A percentile compares a stretch with the other conserved stretches of the same genome.
Conservation (phyloP, 2,329 filamentous ascomycete genomes). For the Aaosphaeria pasadenensis region DNA sequence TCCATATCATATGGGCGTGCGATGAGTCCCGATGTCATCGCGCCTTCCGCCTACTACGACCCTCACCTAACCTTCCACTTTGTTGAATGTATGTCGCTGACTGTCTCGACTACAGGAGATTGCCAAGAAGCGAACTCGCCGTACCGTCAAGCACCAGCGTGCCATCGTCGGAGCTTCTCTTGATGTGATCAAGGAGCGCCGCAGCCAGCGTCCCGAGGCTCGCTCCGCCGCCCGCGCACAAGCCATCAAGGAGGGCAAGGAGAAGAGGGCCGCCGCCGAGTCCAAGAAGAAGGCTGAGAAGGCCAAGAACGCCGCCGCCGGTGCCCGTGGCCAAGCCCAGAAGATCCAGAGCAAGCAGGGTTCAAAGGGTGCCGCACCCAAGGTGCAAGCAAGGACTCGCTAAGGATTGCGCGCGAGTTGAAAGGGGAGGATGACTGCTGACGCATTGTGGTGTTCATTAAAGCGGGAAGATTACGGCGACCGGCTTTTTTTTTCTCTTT, state of each 20-base stretch:
- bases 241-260: conserved; percentile 97
- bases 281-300: conserved; percentile 98
- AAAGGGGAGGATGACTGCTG: not conserved
- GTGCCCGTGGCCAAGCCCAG: conserved; percentile 72
- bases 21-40: too few relatives aligned
- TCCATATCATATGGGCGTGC: too few relatives aligned
- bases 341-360: conserved; percentile 96
- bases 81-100: too few relatives aligned
- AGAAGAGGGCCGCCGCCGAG: conserved; percentile 88
- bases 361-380: conserved; percentile 82
- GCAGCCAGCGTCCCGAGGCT: conserved; percentile 89
- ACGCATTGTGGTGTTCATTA: too few relatives aligned
- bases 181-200: conserved; percentile 99
- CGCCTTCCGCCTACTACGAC: too few relatives aligned
- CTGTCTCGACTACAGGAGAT: conserved; percentile 72
- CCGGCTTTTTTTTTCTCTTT: too few relatives aligned
- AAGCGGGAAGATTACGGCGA: too few relatives aligned
- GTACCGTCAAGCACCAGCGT: conserved; percentile 97
- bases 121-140: conserved; percentile 99
- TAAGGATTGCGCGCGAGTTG: conserved; percentile 51
- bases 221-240: conserved; percentile 83
- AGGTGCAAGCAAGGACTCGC: conserved; percentile 83
- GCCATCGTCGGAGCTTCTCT: conserved; percentile 98
- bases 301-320: conserved; percentile 80
- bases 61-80: too few relatives aligned